Conservation (phyloP, 306 rosid genomes). For the Fagus crenata region DNA sequence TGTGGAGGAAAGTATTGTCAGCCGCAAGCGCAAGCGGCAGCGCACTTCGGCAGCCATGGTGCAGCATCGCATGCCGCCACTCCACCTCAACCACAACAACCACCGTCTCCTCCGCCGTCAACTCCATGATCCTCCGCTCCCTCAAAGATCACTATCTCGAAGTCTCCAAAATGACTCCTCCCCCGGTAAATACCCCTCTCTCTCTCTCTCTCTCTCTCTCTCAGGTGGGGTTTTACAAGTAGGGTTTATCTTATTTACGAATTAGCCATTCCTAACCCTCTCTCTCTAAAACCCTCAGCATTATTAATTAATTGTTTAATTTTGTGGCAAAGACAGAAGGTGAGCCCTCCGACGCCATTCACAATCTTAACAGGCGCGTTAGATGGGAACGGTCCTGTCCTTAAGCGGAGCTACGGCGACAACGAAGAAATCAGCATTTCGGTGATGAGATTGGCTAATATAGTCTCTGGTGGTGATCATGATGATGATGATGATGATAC, state of each 20-base stretch:
- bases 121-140: constrained; percentile 76
- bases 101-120: constrained; percentile 60
- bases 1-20: constrained; percentile 60
- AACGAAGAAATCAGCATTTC: constrained; percentile 62
- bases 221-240: constrained; percentile 18
- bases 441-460: constrained; percentile 58
- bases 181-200: constrained; percentile 52
- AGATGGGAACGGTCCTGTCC: constrained; percentile 71
- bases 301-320: too few species aligned
- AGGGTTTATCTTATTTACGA: constrained; percentile 2
- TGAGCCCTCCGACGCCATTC: constrained; percentile 76
- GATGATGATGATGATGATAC: constrained; percentile 46
- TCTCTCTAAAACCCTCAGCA: background rate
- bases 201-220: background rate
- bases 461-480: constrained; percentile 36
- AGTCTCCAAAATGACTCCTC: constrained; percentile 77
- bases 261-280: background rate
- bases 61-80: constrained; percentile 26
- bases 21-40: constrained; percentile 22
- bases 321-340: constrained; percentile 44
- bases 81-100: constrained; percentile 19
- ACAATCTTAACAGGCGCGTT: constrained; percentile 67
- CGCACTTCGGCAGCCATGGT: constrained; percentile 40
- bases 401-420: constrained; percentile 54
- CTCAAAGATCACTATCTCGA: constrained; percentile 88